phyloP scores from a whole-genome alignment of 2,329 filamentous ascomycete genomes.

The Talaromyces sp. region DNA sequence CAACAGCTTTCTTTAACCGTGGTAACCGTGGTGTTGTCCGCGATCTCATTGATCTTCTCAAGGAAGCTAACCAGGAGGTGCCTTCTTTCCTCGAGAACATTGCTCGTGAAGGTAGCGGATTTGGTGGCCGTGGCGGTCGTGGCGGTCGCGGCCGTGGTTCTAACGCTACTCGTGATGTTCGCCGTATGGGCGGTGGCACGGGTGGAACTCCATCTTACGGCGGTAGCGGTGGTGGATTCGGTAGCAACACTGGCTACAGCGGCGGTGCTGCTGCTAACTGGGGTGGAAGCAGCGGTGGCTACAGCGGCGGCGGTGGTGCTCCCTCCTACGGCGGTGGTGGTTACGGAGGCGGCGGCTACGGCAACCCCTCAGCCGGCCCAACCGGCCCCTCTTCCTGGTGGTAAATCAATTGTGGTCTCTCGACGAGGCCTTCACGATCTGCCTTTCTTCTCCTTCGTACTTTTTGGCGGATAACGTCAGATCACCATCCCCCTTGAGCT shows the following conservation, averaged over 20 bases:
- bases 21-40: constrained; percentile 97
- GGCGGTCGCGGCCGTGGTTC: constrained; percentile 65
- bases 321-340: constrained; percentile 28
- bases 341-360: constrained; percentile 41
- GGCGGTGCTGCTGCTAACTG: constrained; percentile 27
- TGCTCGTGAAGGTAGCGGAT: constrained; percentile 84
- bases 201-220: constrained; percentile 38
- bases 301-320: constrained; percentile 22
- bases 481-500: constrained; percentile 33
- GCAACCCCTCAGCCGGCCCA: constrained; percentile 47
- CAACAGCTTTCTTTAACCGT: constrained; percentile 99
- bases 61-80: constrained; percentile 97
- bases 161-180: constrained; percentile 79
- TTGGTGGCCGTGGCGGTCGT: constrained; percentile 70
- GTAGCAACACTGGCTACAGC: constrained; percentile 27
- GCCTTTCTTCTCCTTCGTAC: constrained; percentile 31
- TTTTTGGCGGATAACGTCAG: constrained; percentile 40
- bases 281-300: constrained; percentile 23
- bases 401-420: constrained; percentile 45
- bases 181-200: constrained; percentile 59
- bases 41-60: constrained; percentile 93
- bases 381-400: constrained; percentile 52
- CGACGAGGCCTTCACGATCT: constrained; percentile 39
- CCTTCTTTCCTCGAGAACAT: constrained; percentile 94
- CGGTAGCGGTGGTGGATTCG: constrained; percentile 28